Evolutionary conservation across 495 filamentous ascomycete species (phyloP).

Genomic region (Neurospora hispaniola): DNA sequence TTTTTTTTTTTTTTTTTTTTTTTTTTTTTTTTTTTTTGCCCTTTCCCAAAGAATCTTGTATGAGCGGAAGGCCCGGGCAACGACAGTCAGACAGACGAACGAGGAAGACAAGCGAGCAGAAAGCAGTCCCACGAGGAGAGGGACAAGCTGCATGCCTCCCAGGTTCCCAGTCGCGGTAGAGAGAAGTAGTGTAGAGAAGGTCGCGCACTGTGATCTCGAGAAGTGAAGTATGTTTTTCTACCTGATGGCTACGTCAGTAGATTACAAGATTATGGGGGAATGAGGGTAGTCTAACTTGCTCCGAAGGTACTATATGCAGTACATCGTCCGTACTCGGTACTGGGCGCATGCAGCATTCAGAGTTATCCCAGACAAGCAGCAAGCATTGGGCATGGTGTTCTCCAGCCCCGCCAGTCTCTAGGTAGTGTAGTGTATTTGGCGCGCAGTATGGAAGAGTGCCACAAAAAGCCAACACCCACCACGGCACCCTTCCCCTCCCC

Average conservation of each 20-base stretch:
- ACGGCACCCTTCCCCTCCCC: background rate
- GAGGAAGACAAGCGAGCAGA: background rate
- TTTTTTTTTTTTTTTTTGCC: background rate
- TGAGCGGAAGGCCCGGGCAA: background rate
- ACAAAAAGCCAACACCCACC: background rate
- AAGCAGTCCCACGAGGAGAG: background rate
- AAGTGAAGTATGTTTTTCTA: background rate
- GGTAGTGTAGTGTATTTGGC: background rate
- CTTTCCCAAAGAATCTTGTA: background rate
- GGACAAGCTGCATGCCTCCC: background rate
- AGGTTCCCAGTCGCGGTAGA: background rate
- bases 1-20: background rate
- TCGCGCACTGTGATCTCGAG: background rate
- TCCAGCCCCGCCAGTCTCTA: background rate
- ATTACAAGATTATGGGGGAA: background rate
- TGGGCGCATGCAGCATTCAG: background rate
- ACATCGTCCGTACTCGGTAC: background rate
- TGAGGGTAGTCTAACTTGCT: background rate
- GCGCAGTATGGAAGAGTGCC: background rate
- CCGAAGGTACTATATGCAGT: background rate
- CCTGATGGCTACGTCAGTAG: background rate
- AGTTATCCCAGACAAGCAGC: background rate
- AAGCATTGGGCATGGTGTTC: background rate
- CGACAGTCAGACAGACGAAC: background rate
- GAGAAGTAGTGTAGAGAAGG: background rate